Percentiles rank a stretch among this genome's conserved stretches.
Evolutionary conservation across 306 rosid species (phyloP).

Genomic region (Luffa aegyptiaca): DNA sequence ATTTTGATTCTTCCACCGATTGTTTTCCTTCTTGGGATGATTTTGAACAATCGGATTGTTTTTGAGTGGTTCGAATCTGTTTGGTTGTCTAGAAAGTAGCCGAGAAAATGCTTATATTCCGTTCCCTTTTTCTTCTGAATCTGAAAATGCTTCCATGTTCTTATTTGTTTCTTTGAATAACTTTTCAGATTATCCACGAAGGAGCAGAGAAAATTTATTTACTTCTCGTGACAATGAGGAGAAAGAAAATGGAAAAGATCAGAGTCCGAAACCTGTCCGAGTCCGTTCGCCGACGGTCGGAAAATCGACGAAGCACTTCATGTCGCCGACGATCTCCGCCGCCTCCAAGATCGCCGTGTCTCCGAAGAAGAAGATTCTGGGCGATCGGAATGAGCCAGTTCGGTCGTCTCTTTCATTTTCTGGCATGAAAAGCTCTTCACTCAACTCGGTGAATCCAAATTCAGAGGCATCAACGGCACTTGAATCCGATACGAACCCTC

Average conservation of each 20-base stretch:
- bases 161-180: background rate
- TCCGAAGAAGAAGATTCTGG: slow-evolving; percentile 61
- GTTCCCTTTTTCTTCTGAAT: background rate
- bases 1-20: background rate
- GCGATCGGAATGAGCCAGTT: slow-evolving; percentile 53
- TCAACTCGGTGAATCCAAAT: slow-evolving; percentile 33
- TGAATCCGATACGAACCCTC: background rate
- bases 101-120: background rate
- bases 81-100: background rate
- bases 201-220: slow-evolving; percentile 28
- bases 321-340: slow-evolving; percentile 89
- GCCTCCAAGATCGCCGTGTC: slow-evolving; percentile 50
- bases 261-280: slow-evolving; percentile 25
- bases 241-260: slow-evolving; percentile 69
- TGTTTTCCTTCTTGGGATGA: background rate
- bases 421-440: slow-evolving; percentile 27
- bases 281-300: slow-evolving; percentile 49
- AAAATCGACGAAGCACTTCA: slow-evolving; percentile 59
- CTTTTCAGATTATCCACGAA: slow-evolving; percentile 36
- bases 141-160: background rate
- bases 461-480: slow-evolving; percentile 20
- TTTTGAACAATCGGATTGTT: background rate
- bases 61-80: background rate
- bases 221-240: slow-evolving; percentile 34
- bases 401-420: slow-evolving; percentile 24